Base-by-base conservation (phyloP, 2,329 filamentous ascomycete species). In the Rosellinia necatrix region DNA sequence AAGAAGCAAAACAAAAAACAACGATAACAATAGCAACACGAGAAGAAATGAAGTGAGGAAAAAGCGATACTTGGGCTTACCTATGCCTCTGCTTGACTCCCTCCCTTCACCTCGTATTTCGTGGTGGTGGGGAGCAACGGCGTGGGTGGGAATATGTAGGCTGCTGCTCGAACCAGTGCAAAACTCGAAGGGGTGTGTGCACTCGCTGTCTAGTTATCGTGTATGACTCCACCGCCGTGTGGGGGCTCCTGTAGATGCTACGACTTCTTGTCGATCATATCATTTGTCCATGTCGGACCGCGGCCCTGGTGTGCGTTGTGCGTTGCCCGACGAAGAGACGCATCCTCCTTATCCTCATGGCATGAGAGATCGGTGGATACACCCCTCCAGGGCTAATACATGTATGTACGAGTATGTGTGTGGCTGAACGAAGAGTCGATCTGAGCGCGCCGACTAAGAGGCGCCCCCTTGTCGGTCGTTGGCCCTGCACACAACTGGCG, bases 61-160 rank as follows among this genome's bases (percentile, higher is more conserved):
- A 38, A 19, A 38, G 21, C n/a, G n/a, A n/a, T n/a, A n/a, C n/a
- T n/a, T n/a, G n/a, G n/a, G n/a, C n/a, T n/a, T n/a, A n/a, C n/a
- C n/a, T n/a, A n/a, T n/a, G n/a, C n/a, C n/a, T n/a, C n/a, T n/a
- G n/a, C n/a, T n/a, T 30, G 35, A 21, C 30, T 40, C 35, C 21
- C 35, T 9, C 7, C 25, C 22, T 49, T 10, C 8, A n/a, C 9
- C 47, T 32, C 34, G 35, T 49, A 49, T 32, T 19, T 32, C 19
- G 12, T 22, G 19, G 27, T 32, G 47, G 35, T 49, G 35, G 47
- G 35, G 25, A 17, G 15, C 12, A 29, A n/a, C n/a, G 25, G 40
- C n/a, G 19, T 44, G 38, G 21, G 27, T 42, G 27, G 19, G 19
- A 53, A 35, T 41, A 49, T 42, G 44, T 40, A 34, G n/a, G n/a